Conservation (phyloP, 257 asterid genomes). For the Plantago major region DNA sequence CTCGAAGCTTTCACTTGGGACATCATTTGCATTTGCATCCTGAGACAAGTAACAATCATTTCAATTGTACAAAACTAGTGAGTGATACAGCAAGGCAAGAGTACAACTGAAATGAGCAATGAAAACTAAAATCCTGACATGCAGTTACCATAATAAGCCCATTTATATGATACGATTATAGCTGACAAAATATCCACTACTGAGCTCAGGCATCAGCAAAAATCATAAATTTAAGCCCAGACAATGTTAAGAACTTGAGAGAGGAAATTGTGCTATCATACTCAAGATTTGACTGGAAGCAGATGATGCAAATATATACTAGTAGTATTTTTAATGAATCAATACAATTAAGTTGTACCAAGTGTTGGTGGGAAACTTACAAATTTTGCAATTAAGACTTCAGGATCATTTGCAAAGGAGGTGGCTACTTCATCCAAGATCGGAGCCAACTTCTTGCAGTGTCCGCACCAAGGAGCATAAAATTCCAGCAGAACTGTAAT, state of each 20-base stretch:
- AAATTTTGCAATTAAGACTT: slow-evolving; percentile 65
- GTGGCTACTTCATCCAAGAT: slow-evolving; percentile 80
- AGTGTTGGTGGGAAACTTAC: slow-evolving; percentile 31
- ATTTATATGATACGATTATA: too few species aligned
- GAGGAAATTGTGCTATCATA: too few species aligned
- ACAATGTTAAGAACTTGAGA: too few species aligned
- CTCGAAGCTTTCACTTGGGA: slow-evolving; percentile 50
- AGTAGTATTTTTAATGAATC: neutral
- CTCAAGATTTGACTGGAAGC: too few species aligned
- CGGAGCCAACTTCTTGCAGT: slow-evolving; percentile 78
- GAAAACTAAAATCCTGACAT: neutral
- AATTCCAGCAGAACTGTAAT: slow-evolving; percentile 63
- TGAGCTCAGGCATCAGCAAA: too few species aligned
- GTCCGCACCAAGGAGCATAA: slow-evolving; percentile 93
- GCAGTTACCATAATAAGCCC: too few species aligned
- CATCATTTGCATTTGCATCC: slow-evolving; percentile 81
- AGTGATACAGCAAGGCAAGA: neutral
- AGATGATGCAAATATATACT: neutral
- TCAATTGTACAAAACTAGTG: neutral
- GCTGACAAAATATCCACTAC: too few species aligned
- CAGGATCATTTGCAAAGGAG: slow-evolving; percentile 50
- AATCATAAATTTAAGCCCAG: too few species aligned
- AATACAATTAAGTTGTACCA: neutral
- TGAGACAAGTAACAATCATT: slow-evolving; percentile 17
- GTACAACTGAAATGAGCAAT: slow-evolving; percentile 1